These are phyloP conservation scores for Fusarium sp. DNA, from an alignment of 2,329 filamentous ascomycete genomes.

Conservation along the genomic window DNA sequence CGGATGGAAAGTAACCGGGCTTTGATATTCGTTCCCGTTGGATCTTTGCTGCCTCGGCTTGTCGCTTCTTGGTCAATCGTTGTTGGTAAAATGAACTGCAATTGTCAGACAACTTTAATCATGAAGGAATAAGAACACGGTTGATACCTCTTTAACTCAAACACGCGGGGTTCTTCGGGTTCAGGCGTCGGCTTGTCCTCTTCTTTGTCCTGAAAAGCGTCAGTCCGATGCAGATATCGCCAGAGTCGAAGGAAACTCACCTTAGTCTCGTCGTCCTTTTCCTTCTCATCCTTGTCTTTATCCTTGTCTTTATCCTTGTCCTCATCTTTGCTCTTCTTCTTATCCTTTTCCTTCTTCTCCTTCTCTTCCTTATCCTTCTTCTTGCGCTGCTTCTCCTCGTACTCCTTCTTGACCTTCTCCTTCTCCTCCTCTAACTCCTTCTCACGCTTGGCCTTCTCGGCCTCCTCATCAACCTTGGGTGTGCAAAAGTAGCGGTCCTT, in stretches of 20 bases:
- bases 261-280: conserved; percentile 32
- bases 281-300: conserved; percentile 47
- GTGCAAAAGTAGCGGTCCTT: conserved; percentile 85
- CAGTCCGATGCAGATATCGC: neutral
- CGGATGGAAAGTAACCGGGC: conserved; percentile 85
- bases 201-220: conserved; percentile 30
- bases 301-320: conserved; percentile 54
- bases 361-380: conserved; percentile 75
- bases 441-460: conserved; percentile 70
- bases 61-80: conserved; percentile 78
- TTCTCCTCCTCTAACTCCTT: conserved; percentile 74
- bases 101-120: conserved; percentile 3
- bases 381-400: conserved; percentile 77
- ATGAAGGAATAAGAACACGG: rapidly evolving
- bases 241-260: conserved; percentile 2
- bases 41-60: conserved; percentile 70
- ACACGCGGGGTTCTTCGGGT: conserved; percentile 79
- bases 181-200: conserved; percentile 30
- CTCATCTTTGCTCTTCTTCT: conserved; percentile 59
- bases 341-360: conserved; percentile 58
- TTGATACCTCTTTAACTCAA: conserved; percentile 81
- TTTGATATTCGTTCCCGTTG: conserved; percentile 85
- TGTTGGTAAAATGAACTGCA: conserved; percentile 85
- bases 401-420: conserved; percentile 78
- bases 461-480: conserved; percentile 77